phyloP scores from a whole-genome alignment of 2,329 filamentous ascomycete species.

The Aureobasidium sp. region DNA sequence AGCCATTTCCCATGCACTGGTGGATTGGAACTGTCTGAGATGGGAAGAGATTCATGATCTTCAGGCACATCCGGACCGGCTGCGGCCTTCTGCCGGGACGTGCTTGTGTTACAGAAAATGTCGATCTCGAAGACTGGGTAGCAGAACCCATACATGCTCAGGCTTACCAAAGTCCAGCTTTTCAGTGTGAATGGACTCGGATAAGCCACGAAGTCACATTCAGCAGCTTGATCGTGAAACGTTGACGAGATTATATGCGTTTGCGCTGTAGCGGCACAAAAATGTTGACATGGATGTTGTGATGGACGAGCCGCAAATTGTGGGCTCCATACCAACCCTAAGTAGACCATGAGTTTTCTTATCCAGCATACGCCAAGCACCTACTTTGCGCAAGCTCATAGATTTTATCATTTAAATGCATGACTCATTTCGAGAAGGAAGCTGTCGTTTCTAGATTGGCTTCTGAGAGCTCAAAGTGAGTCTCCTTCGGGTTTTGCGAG shows the following conservation, averaged over 20 bases:
- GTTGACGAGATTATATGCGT: not conserved
- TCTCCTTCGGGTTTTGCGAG: not conserved
- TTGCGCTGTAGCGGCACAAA: not conserved
- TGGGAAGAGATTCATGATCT: slow-evolving; percentile 2
- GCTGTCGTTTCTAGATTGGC: too few relatives aligned
- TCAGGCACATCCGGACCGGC: not conserved
- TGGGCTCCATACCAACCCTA: not conserved
- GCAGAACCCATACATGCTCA: not conserved
- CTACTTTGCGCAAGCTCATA: not conserved
- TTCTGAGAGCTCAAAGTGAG: not conserved
- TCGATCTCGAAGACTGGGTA: not conserved
- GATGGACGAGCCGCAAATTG: not conserved
- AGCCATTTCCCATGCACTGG: not conserved
- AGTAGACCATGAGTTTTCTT: not conserved
- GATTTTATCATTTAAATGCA: too few relatives aligned
- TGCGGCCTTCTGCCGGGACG: not conserved
- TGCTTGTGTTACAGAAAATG: slow-evolving; percentile 9
- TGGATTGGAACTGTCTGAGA: not conserved
- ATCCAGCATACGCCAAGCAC: not conserved
- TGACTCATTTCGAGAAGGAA: too few relatives aligned
- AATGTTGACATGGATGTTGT: not conserved
- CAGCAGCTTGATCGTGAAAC: not conserved
- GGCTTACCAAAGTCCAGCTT: not conserved
- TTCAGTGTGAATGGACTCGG: too few relatives aligned
- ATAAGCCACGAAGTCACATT: not conserved